Percentiles rank a stretch among this genome's conserved stretches.
Conservation (phyloP, 371 early-diverging fungal species). For the Blakeslea trispora region DNA sequence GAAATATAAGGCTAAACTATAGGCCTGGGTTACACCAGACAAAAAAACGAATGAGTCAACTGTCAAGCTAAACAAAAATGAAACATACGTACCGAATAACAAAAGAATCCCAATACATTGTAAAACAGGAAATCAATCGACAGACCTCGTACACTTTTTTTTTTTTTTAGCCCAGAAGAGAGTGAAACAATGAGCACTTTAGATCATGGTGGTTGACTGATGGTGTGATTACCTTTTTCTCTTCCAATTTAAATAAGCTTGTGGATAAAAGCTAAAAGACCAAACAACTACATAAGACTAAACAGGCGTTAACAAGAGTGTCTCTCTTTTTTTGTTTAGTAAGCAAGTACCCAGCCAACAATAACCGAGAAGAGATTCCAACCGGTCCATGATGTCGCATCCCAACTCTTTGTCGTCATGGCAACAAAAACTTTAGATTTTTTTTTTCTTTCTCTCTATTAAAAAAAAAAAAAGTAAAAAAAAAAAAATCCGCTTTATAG, state of each 20-base stretch:
- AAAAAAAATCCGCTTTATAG: too few species aligned
- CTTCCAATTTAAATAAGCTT: constrained; percentile 35
- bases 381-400: too few species aligned
- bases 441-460: too few species aligned
- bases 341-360: too few species aligned
- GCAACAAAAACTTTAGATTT: too few species aligned
- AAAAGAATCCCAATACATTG: constrained; percentile 78
- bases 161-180: too few species aligned
- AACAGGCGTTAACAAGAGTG: neutral
- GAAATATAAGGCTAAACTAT: constrained; percentile 68
- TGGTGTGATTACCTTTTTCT: constrained; percentile 35
- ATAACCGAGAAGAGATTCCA: too few species aligned
- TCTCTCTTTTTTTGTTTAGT: neutral
- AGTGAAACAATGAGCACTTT: neutral
- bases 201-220: too few species aligned
- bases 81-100: constrained; percentile 60
- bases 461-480: too few species aligned
- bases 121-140: constrained; percentile 83
- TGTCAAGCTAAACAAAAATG: neutral
- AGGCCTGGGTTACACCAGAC: constrained; percentile 41
- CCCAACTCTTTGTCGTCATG: too few species aligned
- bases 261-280: constrained; percentile 49
- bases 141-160: constrained; percentile 74
- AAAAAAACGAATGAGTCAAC: neutral
- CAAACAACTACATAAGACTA: constrained; percentile 42